Percentiles rank a stretch among this genome's conserved stretches.
Evolutionary conservation across 768 basidiomycete genomes (phyloP).

Genomic region (Macrolepiota dolichaula): DNA sequence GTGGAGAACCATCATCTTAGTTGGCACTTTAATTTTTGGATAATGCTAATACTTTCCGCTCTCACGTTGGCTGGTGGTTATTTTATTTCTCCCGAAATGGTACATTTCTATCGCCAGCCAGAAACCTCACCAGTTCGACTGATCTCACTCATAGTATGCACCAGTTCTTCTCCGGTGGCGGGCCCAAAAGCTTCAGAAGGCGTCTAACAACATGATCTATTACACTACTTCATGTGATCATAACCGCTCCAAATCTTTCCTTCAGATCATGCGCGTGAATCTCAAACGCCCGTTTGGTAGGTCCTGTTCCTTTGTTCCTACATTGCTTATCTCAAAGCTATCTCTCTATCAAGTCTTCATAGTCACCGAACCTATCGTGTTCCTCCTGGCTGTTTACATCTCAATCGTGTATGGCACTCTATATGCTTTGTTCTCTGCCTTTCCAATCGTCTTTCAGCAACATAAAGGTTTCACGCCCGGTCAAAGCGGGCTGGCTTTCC

Average conservation of each 20-base stretch:
- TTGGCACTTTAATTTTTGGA: conserved; percentile 69
- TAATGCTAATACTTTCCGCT: conserved; percentile 53
- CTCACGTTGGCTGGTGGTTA: conserved; percentile 43
- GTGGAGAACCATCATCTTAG: conserved; percentile 42
- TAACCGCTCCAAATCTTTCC: conserved; percentile 37
- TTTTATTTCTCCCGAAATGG: conserved; percentile 56
- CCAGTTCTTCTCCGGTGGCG: conserved; percentile 57
- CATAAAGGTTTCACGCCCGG: conserved; percentile 51
- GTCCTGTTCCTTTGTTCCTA: conserved; percentile 14
- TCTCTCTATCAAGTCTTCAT: conserved; percentile 48
- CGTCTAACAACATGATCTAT: conserved; percentile 34
- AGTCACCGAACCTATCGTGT: conserved; percentile 61
- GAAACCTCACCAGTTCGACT: background rate
- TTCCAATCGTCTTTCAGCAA: conserved; percentile 55
- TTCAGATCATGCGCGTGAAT: conserved; percentile 42
- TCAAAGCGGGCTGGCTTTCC: conserved; percentile 57
- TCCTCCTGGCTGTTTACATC: conserved; percentile 54
- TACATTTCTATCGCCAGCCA: conserved; percentile 16
- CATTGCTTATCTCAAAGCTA: background rate
- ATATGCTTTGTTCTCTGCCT: conserved; percentile 63
- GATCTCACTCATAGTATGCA: conserved; percentile 40
- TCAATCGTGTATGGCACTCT: conserved; percentile 60
- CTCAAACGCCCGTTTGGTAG: conserved; percentile 54
- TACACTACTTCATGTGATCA: conserved; percentile 52
- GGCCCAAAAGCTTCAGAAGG: conserved; percentile 38